Evolutionary conservation across 2,329 filamentous ascomycete species (phyloP).

Genomic region (Neofusicoccum sp.): DNA sequence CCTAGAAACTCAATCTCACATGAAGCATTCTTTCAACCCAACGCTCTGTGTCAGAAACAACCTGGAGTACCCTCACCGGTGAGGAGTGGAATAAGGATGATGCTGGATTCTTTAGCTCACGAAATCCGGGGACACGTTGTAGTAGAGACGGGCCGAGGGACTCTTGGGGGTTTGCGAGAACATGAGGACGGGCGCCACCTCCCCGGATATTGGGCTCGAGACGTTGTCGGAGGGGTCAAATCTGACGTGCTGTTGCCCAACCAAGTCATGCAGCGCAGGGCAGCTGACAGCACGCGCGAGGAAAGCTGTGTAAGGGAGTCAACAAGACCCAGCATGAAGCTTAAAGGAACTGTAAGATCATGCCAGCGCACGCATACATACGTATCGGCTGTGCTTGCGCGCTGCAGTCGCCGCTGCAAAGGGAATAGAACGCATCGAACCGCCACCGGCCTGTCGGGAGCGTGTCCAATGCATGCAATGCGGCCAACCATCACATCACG

Average conservation of each 20-base stretch:
- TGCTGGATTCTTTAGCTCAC: background rate
- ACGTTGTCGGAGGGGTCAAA: background rate
- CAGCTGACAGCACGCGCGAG: conserved; percentile 6
- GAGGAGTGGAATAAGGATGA: background rate
- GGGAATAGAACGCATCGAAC: conserved; percentile 10
- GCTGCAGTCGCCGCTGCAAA: conserved; percentile 7
- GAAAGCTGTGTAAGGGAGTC: conserved; percentile 10
- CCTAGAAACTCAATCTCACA: background rate
- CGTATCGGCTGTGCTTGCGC: conserved; percentile 13
- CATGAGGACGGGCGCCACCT: background rate
- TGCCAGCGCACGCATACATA: conserved; percentile 16
- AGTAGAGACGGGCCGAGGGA: background rate
- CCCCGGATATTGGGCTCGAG: conserved; percentile 5
- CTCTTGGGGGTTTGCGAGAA: background rate
- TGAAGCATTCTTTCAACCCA: background rate
- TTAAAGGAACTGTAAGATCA: conserved; percentile 7
- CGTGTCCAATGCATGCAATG: conserved; percentile 9
- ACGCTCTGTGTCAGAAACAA: background rate
- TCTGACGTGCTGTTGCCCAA: conserved; percentile 12
- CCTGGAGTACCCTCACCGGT: background rate
- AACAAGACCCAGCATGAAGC: background rate
- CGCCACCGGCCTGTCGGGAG: conserved; percentile 6
- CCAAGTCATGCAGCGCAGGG: conserved; percentile 9
- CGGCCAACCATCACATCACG: conserved; percentile 12
- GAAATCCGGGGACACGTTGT: background rate